Evolutionary conservation across 331 rosid species (phyloP).

Genomic region (Rosa hybrid): DNA sequence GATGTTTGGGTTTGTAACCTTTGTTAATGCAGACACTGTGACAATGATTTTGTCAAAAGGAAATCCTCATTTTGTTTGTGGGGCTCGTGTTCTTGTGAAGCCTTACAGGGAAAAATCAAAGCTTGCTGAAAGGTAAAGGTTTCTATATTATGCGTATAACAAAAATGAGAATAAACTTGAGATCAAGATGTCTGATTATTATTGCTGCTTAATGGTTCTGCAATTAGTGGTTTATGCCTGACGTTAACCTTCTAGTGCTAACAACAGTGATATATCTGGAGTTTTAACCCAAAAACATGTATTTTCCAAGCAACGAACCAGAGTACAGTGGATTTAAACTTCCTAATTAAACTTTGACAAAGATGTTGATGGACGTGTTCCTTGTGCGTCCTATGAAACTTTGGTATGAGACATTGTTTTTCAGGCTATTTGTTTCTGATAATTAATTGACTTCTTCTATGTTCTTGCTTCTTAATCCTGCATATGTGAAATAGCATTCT

Average conservation of each 20-base stretch:
- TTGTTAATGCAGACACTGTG: slow-evolving; percentile 67
- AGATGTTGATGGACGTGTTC: not conserved
- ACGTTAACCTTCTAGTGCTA: not conserved
- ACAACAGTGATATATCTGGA: not conserved
- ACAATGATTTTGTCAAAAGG: slow-evolving; percentile 63
- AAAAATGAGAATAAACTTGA: not conserved
- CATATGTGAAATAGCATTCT: not conserved
- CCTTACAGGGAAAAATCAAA: slow-evolving; percentile 79
- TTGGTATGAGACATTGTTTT: not conserved
- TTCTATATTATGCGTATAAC: not conserved
- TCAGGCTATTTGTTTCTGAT: not conserved
- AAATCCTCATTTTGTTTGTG: slow-evolving; percentile 70
- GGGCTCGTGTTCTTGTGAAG: slow-evolving; percentile 87
- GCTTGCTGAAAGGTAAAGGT: slow-evolving; percentile 55
- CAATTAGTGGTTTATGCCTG: not conserved
- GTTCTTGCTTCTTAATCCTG: not conserved
- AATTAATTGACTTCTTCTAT: not conserved
- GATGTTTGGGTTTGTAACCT: slow-evolving; percentile 96
- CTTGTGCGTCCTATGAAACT: not conserved
- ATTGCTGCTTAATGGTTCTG: not conserved
- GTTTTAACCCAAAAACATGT: not conserved
- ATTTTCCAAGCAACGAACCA: not conserved
- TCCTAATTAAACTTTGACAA: not conserved
- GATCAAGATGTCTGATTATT: not conserved
- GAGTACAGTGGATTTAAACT: not conserved